These are phyloP conservation scores for Vitis rotundifolia DNA, from an alignment of 164 flowering plant species.

Conservation along the genomic window DNA sequence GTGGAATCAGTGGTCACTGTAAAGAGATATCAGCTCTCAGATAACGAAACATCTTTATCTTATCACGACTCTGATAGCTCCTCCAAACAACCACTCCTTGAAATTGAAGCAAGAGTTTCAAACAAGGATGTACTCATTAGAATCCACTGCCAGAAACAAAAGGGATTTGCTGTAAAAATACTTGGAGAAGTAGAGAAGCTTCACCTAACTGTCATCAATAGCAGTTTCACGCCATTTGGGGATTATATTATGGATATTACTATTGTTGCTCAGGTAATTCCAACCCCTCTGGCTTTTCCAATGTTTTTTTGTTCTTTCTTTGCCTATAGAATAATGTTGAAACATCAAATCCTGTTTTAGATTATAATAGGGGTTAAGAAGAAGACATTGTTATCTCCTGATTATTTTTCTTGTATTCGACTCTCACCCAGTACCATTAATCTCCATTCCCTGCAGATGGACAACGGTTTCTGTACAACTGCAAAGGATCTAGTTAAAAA, in stretches of 20 bases:
- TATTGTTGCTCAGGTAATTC: conserved; percentile 48
- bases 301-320: too few relatives aligned
- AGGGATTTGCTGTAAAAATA: conserved; percentile 28
- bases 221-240: conserved; percentile 43
- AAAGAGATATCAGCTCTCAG: conserved; percentile 25
- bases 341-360: too few relatives aligned
- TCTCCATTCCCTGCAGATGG: conserved; percentile 43
- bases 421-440: too few relatives aligned
- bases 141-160: conserved; percentile 40
- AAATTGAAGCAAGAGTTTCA: conserved; percentile 49
- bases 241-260: conserved; percentile 36
- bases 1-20: conserved; percentile 20
- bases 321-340: too few relatives aligned
- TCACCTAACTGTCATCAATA: conserved; percentile 33
- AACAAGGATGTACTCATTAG: conserved; percentile 40
- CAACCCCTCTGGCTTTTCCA: background rate
- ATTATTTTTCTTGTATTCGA: too few relatives aligned
- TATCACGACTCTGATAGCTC: conserved; percentile 20
- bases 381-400: too few relatives aligned
- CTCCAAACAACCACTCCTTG: conserved; percentile 30
- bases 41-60: conserved; percentile 26
- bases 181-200: conserved; percentile 42
- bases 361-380: too few relatives aligned
- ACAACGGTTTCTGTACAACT: conserved; percentile 42
- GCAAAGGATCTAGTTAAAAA: conserved; percentile 59